Conservation (phyloP, 148 eudicot species). For the Vaccinium macrocarpon region DNA sequence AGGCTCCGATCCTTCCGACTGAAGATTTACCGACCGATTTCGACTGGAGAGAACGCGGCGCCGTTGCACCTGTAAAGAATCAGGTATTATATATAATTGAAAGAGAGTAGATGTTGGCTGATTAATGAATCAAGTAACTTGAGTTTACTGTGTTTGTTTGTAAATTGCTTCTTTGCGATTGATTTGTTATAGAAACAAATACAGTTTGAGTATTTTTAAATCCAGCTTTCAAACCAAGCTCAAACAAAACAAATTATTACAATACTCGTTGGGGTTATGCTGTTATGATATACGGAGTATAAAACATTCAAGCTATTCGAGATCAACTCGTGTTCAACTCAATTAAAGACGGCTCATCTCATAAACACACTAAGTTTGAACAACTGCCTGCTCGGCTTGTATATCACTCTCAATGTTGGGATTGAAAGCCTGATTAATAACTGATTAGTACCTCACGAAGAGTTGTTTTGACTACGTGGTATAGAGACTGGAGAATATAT, state of each 20-base stretch:
- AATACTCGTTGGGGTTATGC: no score
- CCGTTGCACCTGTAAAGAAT: constrained; percentile 54
- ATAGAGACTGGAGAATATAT: background rate
- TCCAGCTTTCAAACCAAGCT: no score
- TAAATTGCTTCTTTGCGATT: background rate
- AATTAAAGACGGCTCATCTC: no score
- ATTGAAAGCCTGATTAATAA: background rate
- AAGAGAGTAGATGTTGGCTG: background rate
- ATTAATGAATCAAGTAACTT: background rate
- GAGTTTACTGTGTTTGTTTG: background rate
- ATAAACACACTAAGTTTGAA: no score
- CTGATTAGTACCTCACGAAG: background rate
- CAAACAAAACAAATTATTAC: no score
- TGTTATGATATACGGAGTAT: no score
- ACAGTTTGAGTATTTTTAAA: no score
- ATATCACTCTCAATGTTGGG: no score
- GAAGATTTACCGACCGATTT: constrained; percentile 43
- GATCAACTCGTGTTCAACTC: no score
- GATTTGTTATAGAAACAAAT: background rate
- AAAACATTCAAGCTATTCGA: no score
- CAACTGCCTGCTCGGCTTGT: no score
- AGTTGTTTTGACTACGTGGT: background rate
- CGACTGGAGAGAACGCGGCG: constrained; percentile 66
- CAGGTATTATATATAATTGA: constrained; percentile 34
- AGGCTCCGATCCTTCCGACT: constrained; percentile 49